Evolutionary conservation across 2,329 filamentous ascomycete genomes (phyloP).

Genomic region (Paramyrothecium roridum): DNA sequence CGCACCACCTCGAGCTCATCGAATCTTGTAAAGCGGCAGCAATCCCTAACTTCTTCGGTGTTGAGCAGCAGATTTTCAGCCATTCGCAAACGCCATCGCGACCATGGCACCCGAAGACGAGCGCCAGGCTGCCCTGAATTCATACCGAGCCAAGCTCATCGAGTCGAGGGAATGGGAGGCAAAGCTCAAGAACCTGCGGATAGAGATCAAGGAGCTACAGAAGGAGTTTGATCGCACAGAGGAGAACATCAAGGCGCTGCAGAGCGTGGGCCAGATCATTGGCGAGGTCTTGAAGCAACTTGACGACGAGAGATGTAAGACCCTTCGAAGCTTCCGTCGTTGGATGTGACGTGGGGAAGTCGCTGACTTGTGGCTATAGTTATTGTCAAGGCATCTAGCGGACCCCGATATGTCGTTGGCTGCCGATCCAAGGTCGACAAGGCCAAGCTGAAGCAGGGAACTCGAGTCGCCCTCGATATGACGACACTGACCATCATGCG

Average conservation of each 20-base stretch:
- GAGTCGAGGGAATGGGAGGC: conserved; percentile 99
- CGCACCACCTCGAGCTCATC: background rate
- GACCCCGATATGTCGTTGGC: conserved; percentile 95
- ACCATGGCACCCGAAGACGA: conserved; percentile 54
- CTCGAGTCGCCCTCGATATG: conserved; percentile 96
- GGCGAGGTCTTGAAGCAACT: conserved; percentile 98
- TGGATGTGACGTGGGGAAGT: conserved; percentile 1
- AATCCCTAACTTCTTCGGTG: no score
- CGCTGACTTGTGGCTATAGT: conserved; percentile 50
- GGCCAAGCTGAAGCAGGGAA: conserved; percentile 94
- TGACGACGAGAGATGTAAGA: conserved; percentile 94
- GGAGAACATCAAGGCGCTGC: conserved; percentile 98
- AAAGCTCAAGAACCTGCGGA: conserved; percentile 88
- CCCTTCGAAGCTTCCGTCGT: conserved; percentile 4
- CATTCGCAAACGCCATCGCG: conserved; percentile 7
- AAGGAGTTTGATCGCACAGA: conserved; percentile 96
- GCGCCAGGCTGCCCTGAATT: conserved; percentile 68
- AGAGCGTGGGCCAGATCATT: conserved; percentile 99
- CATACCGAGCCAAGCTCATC: conserved; percentile 78
- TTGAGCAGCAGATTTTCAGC: background rate
- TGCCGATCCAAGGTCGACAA: conserved; percentile 99
- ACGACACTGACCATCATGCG: conserved; percentile 99
- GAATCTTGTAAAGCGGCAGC: background rate
- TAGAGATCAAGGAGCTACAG: conserved; percentile 94
- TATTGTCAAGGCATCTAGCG: conserved; percentile 97